Conservation (phyloP, 371 early-diverging fungal genomes). For the Dentiscutata heterogama region DNA sequence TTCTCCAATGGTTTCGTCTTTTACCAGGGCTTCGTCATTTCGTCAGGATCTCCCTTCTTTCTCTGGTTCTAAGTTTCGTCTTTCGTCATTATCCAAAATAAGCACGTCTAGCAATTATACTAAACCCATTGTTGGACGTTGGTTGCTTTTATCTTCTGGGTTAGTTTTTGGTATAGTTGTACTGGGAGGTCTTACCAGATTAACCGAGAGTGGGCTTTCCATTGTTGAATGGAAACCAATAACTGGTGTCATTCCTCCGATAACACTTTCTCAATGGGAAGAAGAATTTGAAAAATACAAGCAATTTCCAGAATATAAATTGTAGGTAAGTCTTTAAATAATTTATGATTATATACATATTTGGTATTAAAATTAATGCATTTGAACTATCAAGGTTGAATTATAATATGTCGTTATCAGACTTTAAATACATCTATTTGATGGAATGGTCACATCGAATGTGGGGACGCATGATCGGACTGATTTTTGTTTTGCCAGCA, state of each 20-base stretch:
- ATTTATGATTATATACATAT: not conserved
- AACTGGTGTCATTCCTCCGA: slow-evolving; percentile 93
- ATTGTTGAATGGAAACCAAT: slow-evolving; percentile 98
- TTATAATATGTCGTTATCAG: slow-evolving; percentile 86
- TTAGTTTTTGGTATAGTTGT: slow-evolving; percentile 95
- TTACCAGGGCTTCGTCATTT: too few relatives aligned
- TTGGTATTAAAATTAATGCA: not conserved
- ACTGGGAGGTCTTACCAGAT: slow-evolving; percentile 94
- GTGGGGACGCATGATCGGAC: slow-evolving; percentile 93
- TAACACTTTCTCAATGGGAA: slow-evolving; percentile 87
- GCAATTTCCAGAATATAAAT: slow-evolving; percentile 95
- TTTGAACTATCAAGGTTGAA: slow-evolving; percentile 70
- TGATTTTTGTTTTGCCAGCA: slow-evolving; percentile 87
- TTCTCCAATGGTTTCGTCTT: too few relatives aligned
- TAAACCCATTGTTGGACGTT: slow-evolving; percentile 87
- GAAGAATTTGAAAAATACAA: slow-evolving; percentile 97
- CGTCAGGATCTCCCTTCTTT: too few relatives aligned
- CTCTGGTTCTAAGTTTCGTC: too few relatives aligned
- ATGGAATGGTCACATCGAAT: slow-evolving; percentile 98
- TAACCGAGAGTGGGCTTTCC: slow-evolving; percentile 96
- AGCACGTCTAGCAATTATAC: slow-evolving; percentile 34
- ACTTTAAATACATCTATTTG: slow-evolving; percentile 97
- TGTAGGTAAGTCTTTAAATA: slow-evolving; percentile 61
- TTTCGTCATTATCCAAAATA: not conserved
- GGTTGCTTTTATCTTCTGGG: slow-evolving; percentile 89